phyloP scores from a whole-genome alignment of 495 filamentous ascomycete species.

The Acidiella bohemica region DNA sequence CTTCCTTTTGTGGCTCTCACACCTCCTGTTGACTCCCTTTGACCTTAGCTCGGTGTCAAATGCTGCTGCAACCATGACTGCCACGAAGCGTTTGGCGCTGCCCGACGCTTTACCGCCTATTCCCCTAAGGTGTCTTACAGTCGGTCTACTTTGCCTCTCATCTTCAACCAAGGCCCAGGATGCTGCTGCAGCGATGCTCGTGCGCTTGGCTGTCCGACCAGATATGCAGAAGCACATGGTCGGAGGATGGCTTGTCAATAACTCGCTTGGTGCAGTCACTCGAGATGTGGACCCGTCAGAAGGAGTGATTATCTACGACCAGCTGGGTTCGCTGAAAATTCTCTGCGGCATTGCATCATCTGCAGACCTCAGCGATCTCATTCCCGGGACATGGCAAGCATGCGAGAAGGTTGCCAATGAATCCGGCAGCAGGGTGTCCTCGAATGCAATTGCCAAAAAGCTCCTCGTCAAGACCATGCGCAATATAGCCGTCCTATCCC shows the following conservation, averaged over 20 bases:
- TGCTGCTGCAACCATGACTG: slow-evolving; percentile 1
- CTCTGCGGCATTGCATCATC: slow-evolving; percentile 53
- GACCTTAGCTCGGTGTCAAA: slow-evolving; percentile 77
- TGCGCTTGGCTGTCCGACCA: slow-evolving; percentile 61
- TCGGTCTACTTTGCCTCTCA: slow-evolving; percentile 58
- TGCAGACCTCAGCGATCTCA: slow-evolving; percentile 38
- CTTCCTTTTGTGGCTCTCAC: slow-evolving; percentile 82
- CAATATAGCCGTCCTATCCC: slow-evolving; percentile 48
- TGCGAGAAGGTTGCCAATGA: slow-evolving; percentile 35
- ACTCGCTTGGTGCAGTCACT: slow-evolving; percentile 47
- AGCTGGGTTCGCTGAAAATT: slow-evolving; percentile 63
- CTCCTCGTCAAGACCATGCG: slow-evolving; percentile 71
- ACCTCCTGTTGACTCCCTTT: slow-evolving; percentile 85
- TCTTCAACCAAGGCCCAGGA: slow-evolving; percentile 75
- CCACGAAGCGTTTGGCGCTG: slow-evolving; percentile 31
- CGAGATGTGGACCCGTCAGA: slow-evolving; percentile 5
- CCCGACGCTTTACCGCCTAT: slow-evolving; percentile 51
- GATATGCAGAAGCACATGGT: slow-evolving; percentile 78
- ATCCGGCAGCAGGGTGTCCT: slow-evolving; percentile 21
- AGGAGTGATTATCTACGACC: slow-evolving; percentile 39
- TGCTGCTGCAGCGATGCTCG: slow-evolving; percentile 67
- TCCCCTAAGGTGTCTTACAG: slow-evolving; percentile 50
- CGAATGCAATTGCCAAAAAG: slow-evolving; percentile 66
- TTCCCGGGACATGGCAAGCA: slow-evolving; percentile 39
- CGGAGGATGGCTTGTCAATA: slow-evolving; percentile 47